phyloP scores from a whole-genome alignment of 768 basidiomycete species.

The Auricularia sp. region DNA sequence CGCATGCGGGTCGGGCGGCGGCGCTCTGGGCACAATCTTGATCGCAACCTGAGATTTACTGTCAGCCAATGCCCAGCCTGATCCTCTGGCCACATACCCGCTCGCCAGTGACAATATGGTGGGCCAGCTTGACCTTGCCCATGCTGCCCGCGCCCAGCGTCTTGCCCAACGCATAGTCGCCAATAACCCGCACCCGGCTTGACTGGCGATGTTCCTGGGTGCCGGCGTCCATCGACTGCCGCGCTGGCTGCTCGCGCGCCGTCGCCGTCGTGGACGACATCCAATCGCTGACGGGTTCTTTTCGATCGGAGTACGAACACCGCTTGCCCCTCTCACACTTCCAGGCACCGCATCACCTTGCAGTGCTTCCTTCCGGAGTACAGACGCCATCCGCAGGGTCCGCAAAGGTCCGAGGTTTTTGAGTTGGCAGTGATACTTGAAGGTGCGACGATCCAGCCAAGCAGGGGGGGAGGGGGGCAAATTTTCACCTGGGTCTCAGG shows the following conservation, averaged over 20 bases:
- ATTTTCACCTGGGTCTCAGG: too few species aligned
- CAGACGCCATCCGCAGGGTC: too few species aligned
- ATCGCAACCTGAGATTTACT: conserved; percentile 69
- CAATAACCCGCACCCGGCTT: conserved; percentile 45
- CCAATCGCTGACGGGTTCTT: neutral
- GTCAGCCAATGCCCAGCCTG: neutral
- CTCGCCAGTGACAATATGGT: conserved; percentile 79
- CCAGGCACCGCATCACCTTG: too few species aligned
- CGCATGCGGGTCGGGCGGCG: conserved; percentile 28
- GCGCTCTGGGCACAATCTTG: conserved; percentile 89
- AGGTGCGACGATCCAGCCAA: too few species aligned
- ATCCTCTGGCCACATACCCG: conserved; percentile 53
- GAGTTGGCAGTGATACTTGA: too few species aligned
- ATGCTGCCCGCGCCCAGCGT: conserved; percentile 96
- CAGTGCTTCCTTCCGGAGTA: too few species aligned
- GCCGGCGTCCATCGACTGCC: neutral
- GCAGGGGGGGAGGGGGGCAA: too few species aligned
- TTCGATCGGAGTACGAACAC: too few species aligned
- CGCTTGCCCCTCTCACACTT: too few species aligned
- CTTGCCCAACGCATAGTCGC: conserved; percentile 94
- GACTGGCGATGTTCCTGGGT: neutral
- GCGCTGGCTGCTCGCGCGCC: neutral
- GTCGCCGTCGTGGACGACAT: neutral
- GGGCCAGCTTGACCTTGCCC: conserved; percentile 97
- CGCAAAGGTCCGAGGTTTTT: too few species aligned